phyloP scores from a whole-genome alignment of 371 early-diverging fungal genomes.

The Entomophthora muscae region DNA sequence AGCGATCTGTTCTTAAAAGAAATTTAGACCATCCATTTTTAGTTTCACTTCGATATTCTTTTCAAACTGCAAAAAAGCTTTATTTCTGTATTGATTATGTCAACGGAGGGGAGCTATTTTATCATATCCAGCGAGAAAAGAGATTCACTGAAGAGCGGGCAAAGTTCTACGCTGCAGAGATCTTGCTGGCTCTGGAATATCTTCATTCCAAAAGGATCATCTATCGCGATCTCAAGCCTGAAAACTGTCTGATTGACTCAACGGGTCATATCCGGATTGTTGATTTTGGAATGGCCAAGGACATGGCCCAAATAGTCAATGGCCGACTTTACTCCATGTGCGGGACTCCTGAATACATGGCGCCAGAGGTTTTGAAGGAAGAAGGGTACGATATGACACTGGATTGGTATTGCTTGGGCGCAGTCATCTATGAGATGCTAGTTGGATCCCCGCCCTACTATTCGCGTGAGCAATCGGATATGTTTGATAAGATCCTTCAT shows the following conservation, averaged over 20 bases:
- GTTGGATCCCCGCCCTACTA: slow-evolving; percentile 46
- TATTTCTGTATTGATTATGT: slow-evolving; percentile 56
- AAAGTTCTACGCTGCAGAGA: slow-evolving; percentile 41
- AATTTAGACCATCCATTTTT: slow-evolving; percentile 36
- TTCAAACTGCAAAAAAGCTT: slow-evolving; percentile 40
- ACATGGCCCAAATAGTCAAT: slow-evolving; percentile 17
- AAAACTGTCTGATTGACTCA: slow-evolving; percentile 32
- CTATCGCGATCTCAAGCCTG: slow-evolving; percentile 41
- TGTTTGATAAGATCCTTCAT: slow-evolving; percentile 36
- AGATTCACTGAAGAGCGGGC: slow-evolving; percentile 32
- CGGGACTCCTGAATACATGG: slow-evolving; percentile 49
- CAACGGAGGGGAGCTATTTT: slow-evolving; percentile 57
- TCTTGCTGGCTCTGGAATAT: slow-evolving; percentile 40
- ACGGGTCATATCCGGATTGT: slow-evolving; percentile 50
- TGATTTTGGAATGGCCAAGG: slow-evolving; percentile 63
- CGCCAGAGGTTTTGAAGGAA: slow-evolving; percentile 45
- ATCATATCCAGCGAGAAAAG: slow-evolving; percentile 33
- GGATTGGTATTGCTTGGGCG: slow-evolving; percentile 74
- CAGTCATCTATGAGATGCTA: slow-evolving; percentile 53
- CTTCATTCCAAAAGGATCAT: slow-evolving; percentile 44
- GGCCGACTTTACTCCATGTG: slow-evolving; percentile 46
- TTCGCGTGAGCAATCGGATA: slow-evolving; percentile 21
- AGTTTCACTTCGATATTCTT: slow-evolving; percentile 40
- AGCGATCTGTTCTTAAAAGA: slow-evolving; percentile 53
- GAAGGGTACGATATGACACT: slow-evolving; percentile 37